phyloP scores from a whole-genome alignment of 805 yeast genomes.

The Cyberlindnera xylosilytica region DNA sequence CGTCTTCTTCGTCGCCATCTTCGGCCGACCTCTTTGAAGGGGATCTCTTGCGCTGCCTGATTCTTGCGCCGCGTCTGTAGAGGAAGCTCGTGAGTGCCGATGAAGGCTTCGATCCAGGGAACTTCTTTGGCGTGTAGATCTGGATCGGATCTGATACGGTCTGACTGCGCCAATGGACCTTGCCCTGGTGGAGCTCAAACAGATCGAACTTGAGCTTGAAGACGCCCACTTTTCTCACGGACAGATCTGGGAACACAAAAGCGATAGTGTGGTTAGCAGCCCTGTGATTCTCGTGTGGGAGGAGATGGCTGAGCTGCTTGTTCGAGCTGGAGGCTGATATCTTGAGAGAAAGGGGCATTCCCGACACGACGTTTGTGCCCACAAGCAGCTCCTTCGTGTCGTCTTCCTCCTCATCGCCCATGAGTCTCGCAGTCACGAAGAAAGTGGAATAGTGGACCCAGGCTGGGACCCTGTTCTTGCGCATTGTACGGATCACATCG shows the following conservation, averaged over 20 bases:
- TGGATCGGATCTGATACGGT: constrained; percentile 22
- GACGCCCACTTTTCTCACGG: constrained; percentile 28
- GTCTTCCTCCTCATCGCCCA: background rate
- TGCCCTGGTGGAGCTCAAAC: constrained; percentile 27
- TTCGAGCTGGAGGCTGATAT: constrained; percentile 12
- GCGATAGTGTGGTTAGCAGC: constrained; percentile 26
- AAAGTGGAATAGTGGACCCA: constrained; percentile 29
- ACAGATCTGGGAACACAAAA: constrained; percentile 31
- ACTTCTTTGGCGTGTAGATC: constrained; percentile 31
- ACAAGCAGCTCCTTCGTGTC: constrained; percentile 20
- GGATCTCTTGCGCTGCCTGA: constrained; percentile 29
- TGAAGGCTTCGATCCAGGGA: constrained; percentile 30
- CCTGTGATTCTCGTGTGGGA: constrained; percentile 17
- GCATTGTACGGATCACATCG: constrained; percentile 16
- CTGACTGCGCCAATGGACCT: constrained; percentile 20
- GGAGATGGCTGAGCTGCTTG: constrained; percentile 8
- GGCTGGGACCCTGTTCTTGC: constrained; percentile 19
- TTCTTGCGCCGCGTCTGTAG: constrained; percentile 31
- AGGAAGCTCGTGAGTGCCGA: constrained; percentile 29
- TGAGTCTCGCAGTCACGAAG: constrained; percentile 23
- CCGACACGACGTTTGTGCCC: constrained; percentile 25
- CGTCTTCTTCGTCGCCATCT: constrained; percentile 3
- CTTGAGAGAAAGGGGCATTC: constrained; percentile 25
- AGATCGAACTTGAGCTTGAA: constrained; percentile 27
- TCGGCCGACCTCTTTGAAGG: background rate